Evolutionary conservation across 805 yeast species (phyloP).

Genomic region (Saccharomycopsis capsularis): DNA sequence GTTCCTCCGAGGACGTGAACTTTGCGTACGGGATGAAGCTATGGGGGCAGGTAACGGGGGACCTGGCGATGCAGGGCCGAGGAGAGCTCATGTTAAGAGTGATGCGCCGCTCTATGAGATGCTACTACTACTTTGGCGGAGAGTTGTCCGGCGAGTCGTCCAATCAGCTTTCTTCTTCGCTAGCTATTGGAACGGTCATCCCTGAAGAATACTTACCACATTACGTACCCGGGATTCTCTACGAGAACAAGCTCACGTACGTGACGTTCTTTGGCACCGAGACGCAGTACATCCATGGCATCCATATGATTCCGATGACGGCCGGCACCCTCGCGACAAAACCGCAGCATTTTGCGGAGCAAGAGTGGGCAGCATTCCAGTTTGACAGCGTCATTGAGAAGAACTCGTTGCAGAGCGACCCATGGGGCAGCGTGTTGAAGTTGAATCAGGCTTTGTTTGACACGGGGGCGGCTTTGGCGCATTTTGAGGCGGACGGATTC

Average conservation of each 20-base stretch:
- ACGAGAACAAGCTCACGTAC: constrained; percentile 67
- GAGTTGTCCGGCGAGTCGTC: constrained; percentile 36
- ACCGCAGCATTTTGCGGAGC: constrained; percentile 42
- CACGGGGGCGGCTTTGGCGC: constrained; percentile 35
- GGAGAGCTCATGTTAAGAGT: constrained; percentile 54
- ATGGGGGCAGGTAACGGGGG: constrained; percentile 59
- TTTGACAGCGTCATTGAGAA: not conserved
- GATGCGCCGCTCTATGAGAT: constrained; percentile 45
- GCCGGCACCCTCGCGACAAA: constrained; percentile 57
- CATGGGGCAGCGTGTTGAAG: constrained; percentile 28
- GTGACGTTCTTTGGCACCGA: constrained; percentile 63
- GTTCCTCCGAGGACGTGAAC: constrained; percentile 66
- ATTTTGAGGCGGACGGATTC: constrained; percentile 33
- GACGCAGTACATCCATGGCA: constrained; percentile 63
- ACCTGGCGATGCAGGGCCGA: constrained; percentile 44
- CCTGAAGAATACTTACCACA: constrained; percentile 48
- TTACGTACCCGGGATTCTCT: constrained; percentile 60
- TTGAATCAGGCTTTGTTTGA: constrained; percentile 41
- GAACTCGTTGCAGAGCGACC: too few relatives aligned
- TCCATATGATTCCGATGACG: constrained; percentile 71
- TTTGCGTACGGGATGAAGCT: constrained; percentile 60
- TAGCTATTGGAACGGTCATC: too few relatives aligned
- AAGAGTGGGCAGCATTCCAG: constrained; percentile 53
- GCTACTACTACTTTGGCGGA: constrained; percentile 56
- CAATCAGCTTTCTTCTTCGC: too few relatives aligned